Percentiles rank a stretch among this genome's conserved stretches.
Conservation (phyloP, 257 asterid genomes). For the Solanum commersonii region DNA sequence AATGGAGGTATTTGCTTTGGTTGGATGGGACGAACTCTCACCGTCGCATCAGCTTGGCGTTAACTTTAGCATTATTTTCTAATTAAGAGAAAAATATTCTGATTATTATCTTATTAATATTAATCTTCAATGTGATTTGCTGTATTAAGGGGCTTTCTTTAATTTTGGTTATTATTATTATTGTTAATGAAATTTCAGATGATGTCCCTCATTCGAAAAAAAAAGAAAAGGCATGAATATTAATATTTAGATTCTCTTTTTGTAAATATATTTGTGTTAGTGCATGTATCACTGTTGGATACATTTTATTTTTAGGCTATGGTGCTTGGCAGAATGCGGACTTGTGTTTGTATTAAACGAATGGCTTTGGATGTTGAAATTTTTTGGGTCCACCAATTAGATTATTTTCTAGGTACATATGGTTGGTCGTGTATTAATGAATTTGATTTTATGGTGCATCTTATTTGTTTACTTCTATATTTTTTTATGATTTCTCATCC, state of each 20-base stretch:
- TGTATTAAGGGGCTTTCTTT: neutral
- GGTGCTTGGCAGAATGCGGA: neutral
- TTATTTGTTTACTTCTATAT: too few species aligned
- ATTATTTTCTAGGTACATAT: conserved; percentile 11
- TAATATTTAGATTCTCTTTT: conserved; percentile 7
- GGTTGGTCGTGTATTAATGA: conserved; percentile 14
- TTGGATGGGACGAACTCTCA: conserved; percentile 81
- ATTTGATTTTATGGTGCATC: neutral
- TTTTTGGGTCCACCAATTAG: conserved; percentile 21
- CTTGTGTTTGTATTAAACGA: neutral
- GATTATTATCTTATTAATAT: neutral
- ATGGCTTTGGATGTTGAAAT: neutral
- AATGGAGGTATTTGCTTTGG: conserved; percentile 72
- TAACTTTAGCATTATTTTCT: conserved; percentile 12
- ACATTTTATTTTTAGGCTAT: neutral
- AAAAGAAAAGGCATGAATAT: neutral
- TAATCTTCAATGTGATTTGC: neutral
- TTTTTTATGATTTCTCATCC: neutral
- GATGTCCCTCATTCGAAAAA: neutral
- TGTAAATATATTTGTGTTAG: neutral
- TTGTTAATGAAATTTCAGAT: neutral
- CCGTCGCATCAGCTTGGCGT: conserved; percentile 90
- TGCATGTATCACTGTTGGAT: neutral
- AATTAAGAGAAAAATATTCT: neutral
- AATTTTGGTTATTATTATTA: neutral